Conservation (phyloP, 306 rosid genomes). For the Delonix regia region DNA sequence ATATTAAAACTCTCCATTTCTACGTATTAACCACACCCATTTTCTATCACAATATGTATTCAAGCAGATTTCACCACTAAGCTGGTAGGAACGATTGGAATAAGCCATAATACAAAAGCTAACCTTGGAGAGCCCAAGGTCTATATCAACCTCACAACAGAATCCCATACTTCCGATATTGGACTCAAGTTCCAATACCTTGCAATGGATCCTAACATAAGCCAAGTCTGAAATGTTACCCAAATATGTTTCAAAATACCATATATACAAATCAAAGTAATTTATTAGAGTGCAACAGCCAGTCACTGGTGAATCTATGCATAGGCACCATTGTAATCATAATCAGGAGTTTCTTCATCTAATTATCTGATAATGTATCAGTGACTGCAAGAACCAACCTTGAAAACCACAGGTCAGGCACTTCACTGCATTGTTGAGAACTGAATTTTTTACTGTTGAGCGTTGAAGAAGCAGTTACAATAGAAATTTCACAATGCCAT, state of each 20-base stretch:
- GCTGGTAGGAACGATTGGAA: no score
- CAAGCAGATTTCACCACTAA: conserved; percentile 16
- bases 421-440: background rate
- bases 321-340: background rate
- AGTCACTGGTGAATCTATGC: background rate
- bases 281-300: background rate
- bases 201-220: background rate
- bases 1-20: background rate
- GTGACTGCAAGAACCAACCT: background rate
- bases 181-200: background rate
- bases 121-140: background rate
- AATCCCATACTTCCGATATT: background rate
- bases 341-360: conserved; percentile 12
- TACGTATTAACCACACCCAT: background rate
- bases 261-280: background rate
- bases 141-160: background rate
- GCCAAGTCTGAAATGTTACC: conserved; percentile 1
- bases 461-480: background rate
- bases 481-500: background rate
- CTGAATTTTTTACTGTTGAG: background rate
- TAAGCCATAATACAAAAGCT: background rate
- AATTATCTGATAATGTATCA: background rate
- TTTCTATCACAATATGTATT: background rate
- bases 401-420: background rate
- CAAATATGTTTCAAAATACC: background rate